Evolutionary conservation across 1,284 basidiomycete species (phyloP).

Genomic region (Lentinula novae-zelandiae): DNA sequence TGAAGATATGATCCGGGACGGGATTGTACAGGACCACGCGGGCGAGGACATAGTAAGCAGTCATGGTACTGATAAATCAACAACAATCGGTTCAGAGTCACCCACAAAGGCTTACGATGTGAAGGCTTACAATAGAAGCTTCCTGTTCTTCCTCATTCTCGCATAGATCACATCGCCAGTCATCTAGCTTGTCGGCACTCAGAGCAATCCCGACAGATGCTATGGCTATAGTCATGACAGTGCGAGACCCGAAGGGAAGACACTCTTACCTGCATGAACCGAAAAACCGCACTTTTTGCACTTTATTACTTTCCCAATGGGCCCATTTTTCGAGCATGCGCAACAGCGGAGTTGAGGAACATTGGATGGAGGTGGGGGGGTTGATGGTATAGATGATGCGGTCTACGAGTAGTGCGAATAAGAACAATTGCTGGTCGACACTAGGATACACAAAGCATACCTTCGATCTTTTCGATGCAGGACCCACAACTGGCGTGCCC

Average conservation of each 20-base stretch:
- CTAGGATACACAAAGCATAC: slow-evolving; percentile 35
- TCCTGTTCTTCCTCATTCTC: slow-evolving; percentile 76
- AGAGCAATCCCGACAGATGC: slow-evolving; percentile 68
- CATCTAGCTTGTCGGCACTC: slow-evolving; percentile 56
- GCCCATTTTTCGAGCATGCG: slow-evolving; percentile 73
- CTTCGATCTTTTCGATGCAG: slow-evolving; percentile 63
- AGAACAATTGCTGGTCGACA: slow-evolving; percentile 1
- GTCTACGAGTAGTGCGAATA: slow-evolving; percentile 35
- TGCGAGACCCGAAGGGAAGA: background rate
- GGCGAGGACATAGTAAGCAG: slow-evolving; percentile 72
- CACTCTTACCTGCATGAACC: slow-evolving; percentile 62
- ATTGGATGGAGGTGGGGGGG: slow-evolving; percentile 48
- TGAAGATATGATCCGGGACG: slow-evolving; percentile 70
- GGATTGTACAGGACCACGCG: slow-evolving; percentile 36
- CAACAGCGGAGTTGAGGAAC: slow-evolving; percentile 68
- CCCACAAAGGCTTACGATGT: slow-evolving; percentile 4
- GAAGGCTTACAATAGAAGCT: slow-evolving; percentile 61
- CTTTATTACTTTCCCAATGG: slow-evolving; percentile 70
- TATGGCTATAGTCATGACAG: slow-evolving; percentile 19
- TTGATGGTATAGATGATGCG: slow-evolving; percentile 51
- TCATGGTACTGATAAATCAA: slow-evolving; percentile 51
- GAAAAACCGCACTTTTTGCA: slow-evolving; percentile 78
- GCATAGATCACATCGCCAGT: slow-evolving; percentile 85
- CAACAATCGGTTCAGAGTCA: background rate
- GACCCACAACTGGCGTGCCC: slow-evolving; percentile 67